Conservation (phyloP, 805 yeast genomes). For the Starmera caribaea region DNA sequence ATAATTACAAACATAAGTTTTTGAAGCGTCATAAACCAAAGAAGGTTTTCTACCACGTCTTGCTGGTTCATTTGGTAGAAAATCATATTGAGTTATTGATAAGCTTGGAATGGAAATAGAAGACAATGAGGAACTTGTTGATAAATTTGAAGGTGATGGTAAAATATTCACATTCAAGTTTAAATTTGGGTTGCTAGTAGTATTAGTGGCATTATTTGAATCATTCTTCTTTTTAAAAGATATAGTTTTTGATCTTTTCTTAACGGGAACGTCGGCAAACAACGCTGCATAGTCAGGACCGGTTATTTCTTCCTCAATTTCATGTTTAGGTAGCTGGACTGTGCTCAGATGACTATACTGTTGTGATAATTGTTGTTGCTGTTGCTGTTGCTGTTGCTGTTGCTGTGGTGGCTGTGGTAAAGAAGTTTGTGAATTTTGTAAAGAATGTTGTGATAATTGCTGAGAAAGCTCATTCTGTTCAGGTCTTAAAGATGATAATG, state of each 20-base stretch:
- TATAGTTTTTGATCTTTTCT: conserved; percentile 10
- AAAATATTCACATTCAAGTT: neutral
- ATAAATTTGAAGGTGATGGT: conserved; percentile 4
- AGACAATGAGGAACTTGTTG: too few relatives aligned
- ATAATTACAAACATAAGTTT: conserved; percentile 52
- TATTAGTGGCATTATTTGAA: neutral
- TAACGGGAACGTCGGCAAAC: conserved; percentile 16
- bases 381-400: neutral
- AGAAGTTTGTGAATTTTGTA: neutral
- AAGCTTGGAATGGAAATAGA: too few relatives aligned
- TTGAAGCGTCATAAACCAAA: conserved; percentile 41
- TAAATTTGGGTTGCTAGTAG: neutral
- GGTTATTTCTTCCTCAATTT: neutral
- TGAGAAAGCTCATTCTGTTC: conserved; percentile 9
- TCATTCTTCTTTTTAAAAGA: conserved; percentile 6
- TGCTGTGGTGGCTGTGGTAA: neutral
- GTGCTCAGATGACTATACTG: neutral
- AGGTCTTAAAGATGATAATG: conserved; percentile 9
- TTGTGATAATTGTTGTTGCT: neutral
- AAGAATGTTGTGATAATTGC: neutral
- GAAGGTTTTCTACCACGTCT: conserved; percentile 61
- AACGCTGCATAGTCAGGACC: conserved; percentile 22
- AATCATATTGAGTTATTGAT: neutral
- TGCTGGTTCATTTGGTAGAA: conserved; percentile 21
- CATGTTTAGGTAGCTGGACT: neutral